Evolutionary conservation across 78 protist species (phyloP).

Genomic region (Dictyostelium capitatum): DNA sequence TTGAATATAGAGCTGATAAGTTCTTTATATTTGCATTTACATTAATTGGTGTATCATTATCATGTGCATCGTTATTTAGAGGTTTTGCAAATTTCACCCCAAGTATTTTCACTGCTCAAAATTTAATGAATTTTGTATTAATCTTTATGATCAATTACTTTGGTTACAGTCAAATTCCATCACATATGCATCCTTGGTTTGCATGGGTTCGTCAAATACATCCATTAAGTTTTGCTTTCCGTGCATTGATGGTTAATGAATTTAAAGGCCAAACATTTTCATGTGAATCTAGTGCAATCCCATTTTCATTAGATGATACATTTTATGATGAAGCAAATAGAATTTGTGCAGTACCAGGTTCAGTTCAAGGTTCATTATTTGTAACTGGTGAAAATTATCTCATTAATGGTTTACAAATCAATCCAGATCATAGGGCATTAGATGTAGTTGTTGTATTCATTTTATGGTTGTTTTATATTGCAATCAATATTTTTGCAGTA

Average conservation of each 20-base stretch:
- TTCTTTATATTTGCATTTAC: conserved; percentile 55
- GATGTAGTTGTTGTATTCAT: conserved; percentile 24
- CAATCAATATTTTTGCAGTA: conserved; percentile 43
- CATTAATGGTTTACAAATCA: not conserved
- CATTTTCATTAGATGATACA: conserved; percentile 13
- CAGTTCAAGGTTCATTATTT: conserved; percentile 10
- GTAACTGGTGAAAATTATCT: conserved; percentile 41
- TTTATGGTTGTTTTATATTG: conserved; percentile 49
- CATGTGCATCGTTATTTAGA: conserved; percentile 38
- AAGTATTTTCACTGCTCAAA: conserved; percentile 52
- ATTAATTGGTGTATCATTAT: conserved; percentile 25
- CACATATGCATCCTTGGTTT: conserved; percentile 77
- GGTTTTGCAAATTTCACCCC: conserved; percentile 52
- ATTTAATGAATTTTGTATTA: conserved; percentile 37
- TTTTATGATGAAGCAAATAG: not conserved
- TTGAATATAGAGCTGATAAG: conserved; percentile 49
- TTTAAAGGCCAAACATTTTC: conserved; percentile 22
- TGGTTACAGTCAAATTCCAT: conserved; percentile 51
- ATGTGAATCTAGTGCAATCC: conserved; percentile 30
- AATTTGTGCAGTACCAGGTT: conserved; percentile 31
- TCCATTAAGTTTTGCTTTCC: conserved; percentile 71
- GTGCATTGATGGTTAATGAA: conserved; percentile 63
- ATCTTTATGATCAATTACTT: conserved; percentile 44
- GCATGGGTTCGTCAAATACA: conserved; percentile 8
- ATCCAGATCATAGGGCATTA: not conserved